phyloP scores from a whole-genome alignment of 2,329 filamentous ascomycete species.

The Saccharata proteae region DNA sequence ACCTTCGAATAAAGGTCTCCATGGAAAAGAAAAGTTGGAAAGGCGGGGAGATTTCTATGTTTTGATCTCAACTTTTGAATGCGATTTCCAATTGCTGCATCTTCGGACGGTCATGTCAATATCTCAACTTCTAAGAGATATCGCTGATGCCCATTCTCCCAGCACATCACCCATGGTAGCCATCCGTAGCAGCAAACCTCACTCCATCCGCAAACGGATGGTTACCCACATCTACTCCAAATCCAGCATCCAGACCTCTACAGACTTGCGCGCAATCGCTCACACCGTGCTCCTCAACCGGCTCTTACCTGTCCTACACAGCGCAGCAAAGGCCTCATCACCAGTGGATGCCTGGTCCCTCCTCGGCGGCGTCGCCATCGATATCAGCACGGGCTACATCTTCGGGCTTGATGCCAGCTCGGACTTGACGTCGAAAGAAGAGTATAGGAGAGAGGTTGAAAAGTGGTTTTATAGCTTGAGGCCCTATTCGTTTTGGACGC shows the following conservation, averaged over 20 bases:
- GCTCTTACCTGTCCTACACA: slow-evolving; percentile 41
- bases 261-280: slow-evolving; percentile 44
- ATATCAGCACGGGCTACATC: slow-evolving; percentile 57
- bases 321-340: slow-evolving; percentile 7
- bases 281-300: slow-evolving; percentile 43
- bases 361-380: slow-evolving; percentile 55
- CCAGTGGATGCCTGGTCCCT: slow-evolving; percentile 15
- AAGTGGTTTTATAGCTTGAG: too few relatives aligned
- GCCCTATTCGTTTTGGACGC: slow-evolving; percentile 61
- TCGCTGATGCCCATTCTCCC: background rate
- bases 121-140: too few relatives aligned
- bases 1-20: too few relatives aligned
- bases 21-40: too few relatives aligned
- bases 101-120: too few relatives aligned
- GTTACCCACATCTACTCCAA: slow-evolving; percentile 67
- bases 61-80: background rate
- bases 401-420: slow-evolving; percentile 42
- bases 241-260: slow-evolving; percentile 50
- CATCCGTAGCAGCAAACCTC: slow-evolving; percentile 43
- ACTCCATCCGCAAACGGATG: slow-evolving; percentile 61
- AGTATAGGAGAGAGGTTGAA: too few relatives aligned
- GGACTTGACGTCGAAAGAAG: slow-evolving; percentile 1
- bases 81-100: background rate
- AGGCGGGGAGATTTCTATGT: background rate
- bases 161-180: slow-evolving; percentile 53